Percentiles rank a stretch among this genome's conserved stretches.
These are phyloP conservation scores for Aspergillus texensis DNA, from an alignment of 2,329 filamentous ascomycete species.

Conservation along the genomic window DNA sequence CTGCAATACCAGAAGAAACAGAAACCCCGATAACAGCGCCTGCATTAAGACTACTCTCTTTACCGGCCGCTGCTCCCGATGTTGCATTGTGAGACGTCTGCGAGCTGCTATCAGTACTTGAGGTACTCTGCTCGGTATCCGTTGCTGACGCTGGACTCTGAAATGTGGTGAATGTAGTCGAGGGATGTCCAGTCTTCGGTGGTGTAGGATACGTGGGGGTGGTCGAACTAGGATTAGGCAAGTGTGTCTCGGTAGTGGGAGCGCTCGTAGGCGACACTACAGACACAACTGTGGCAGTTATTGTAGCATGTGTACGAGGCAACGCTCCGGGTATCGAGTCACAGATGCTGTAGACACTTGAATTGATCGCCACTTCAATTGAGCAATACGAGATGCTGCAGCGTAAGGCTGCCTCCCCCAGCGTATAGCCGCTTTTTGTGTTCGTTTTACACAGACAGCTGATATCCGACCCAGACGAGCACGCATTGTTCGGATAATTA, in stretches of 20 bases:
- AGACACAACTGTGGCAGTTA: slow-evolving; percentile 39
- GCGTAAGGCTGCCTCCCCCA: slow-evolving; percentile 71
- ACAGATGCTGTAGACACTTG: slow-evolving; percentile 61
- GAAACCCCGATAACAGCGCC: slow-evolving; percentile 41
- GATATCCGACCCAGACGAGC: slow-evolving; percentile 56
- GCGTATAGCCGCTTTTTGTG: slow-evolving; percentile 64
- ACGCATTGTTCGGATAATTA: slow-evolving; percentile 58
- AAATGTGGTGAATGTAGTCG: slow-evolving; percentile 17
- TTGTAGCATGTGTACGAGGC: slow-evolving; percentile 38
- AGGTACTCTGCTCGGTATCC: slow-evolving; percentile 15
- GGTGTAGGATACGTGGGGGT: not conserved
- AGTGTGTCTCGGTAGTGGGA: slow-evolving; percentile 8
- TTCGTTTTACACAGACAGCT: slow-evolving; percentile 65
- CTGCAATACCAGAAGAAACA: slow-evolving; percentile 38
- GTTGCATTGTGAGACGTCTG: slow-evolving; percentile 11
- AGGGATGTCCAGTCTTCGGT: not conserved
- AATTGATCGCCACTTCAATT: slow-evolving; percentile 46
- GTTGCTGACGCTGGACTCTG: slow-evolving; percentile 21
- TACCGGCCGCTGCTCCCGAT: slow-evolving; percentile 1
- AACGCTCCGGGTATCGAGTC: slow-evolving; percentile 39
- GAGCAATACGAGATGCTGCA: slow-evolving; percentile 66
- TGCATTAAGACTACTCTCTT: slow-evolving; percentile 26
- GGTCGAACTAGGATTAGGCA: not conserved
- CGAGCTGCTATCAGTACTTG: slow-evolving; percentile 17
- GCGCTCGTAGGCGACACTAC: slow-evolving; percentile 6